phyloP scores from a whole-genome alignment of 75 land plant species.

The Gnetum montanum region DNA sequence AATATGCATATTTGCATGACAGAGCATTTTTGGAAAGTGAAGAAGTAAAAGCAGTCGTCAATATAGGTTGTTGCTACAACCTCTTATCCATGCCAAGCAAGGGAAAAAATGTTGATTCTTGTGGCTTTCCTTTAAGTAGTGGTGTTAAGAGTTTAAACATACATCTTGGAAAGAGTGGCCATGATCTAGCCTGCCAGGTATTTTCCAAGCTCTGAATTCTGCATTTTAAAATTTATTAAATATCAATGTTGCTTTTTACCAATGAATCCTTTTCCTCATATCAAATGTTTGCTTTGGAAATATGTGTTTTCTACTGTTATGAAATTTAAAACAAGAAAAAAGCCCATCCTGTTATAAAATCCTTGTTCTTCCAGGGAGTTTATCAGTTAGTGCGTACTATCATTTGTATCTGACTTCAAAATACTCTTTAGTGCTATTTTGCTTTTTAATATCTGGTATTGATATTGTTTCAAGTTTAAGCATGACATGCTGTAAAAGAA shows the following conservation, averaged over 20 bases:
- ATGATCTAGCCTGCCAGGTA: constrained; percentile 98
- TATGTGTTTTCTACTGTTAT: background rate
- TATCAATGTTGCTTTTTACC: background rate
- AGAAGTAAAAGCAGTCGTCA: constrained; percentile 65
- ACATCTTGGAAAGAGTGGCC: constrained; percentile 52
- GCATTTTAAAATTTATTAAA: background rate
- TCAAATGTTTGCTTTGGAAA: background rate
- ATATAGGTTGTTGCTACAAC: constrained; percentile 91
- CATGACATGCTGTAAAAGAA: too few relatives aligned
- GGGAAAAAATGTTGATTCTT: background rate
- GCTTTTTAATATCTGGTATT: too few relatives aligned
- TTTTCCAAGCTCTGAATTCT: background rate
- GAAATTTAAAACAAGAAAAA: too few relatives aligned
- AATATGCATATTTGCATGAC: constrained; percentile 8
- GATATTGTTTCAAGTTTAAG: too few relatives aligned
- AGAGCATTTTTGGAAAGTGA: constrained; percentile 75
- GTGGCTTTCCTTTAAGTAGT: constrained; percentile 78
- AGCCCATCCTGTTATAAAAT: too few relatives aligned
- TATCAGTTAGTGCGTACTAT: too few relatives aligned
- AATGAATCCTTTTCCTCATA: background rate
- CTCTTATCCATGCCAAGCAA: constrained; percentile 48
- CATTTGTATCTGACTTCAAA: too few relatives aligned
- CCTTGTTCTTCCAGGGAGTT: too few relatives aligned
- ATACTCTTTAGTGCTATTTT: too few relatives aligned
- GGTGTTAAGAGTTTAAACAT: constrained; percentile 38